Evolutionary conservation across 1,139 yeast species (phyloP).

Genomic region (Geotrichum histeridarum): DNA sequence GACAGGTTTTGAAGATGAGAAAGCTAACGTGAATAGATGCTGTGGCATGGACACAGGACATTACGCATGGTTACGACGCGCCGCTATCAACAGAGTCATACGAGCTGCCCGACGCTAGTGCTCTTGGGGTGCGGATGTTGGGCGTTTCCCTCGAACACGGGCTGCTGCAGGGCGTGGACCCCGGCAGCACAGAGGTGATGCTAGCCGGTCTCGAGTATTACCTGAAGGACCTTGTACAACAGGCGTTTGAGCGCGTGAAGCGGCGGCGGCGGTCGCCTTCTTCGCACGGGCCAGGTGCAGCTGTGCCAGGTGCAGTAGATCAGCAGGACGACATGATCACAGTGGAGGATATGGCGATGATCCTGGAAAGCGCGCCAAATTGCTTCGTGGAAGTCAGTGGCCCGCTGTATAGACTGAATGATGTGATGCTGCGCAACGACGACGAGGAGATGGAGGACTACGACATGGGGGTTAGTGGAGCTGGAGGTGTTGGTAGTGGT

Average conservation of each 20-base stretch:
- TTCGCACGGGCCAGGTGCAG: neutral
- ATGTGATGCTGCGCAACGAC: constrained; percentile 34
- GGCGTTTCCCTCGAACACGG: constrained; percentile 92
- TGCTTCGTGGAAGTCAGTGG: constrained; percentile 35
- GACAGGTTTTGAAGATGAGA: neutral
- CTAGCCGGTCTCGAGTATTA: constrained; percentile 75
- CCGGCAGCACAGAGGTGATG: constrained; percentile 71
- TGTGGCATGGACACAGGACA: constrained; percentile 89
- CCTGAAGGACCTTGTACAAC: constrained; percentile 67
- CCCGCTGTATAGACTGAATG: constrained; percentile 32
- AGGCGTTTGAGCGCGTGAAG: constrained; percentile 53
- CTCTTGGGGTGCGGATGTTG: constrained; percentile 61
- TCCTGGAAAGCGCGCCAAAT: constrained; percentile 32
- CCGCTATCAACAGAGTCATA: constrained; percentile 74
- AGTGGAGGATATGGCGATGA: constrained; percentile 34
- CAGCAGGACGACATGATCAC: constrained; percentile 31
- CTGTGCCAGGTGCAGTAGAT: neutral
- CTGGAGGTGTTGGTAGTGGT: neutral
- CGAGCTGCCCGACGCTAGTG: constrained; percentile 78
- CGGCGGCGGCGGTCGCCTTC: constrained; percentile 14
- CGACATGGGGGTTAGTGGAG: neutral
- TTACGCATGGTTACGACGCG: constrained; percentile 80
- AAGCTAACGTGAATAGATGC: constrained; percentile 31
- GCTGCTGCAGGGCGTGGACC: constrained; percentile 70
- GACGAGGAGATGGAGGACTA: constrained; percentile 19